Conservation (phyloP, 2,329 filamentous ascomycete species). For the Orbilia quercus region DNA sequence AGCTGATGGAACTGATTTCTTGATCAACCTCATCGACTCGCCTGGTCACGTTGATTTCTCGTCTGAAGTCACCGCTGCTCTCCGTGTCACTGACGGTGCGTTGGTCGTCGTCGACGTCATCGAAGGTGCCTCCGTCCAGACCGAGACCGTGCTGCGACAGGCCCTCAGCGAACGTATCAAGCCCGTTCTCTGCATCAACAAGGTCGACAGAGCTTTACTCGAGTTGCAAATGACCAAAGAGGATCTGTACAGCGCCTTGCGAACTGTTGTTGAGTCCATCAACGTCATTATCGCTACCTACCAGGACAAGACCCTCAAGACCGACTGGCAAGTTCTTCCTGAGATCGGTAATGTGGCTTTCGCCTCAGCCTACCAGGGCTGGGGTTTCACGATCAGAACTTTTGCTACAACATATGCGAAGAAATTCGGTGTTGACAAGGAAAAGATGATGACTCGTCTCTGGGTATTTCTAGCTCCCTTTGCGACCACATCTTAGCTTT, state of each 20-base stretch:
- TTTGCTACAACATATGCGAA: conserved; percentile 96
- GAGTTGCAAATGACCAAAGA: conserved; percentile 99
- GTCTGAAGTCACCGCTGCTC: conserved; percentile 97
- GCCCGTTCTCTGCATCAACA: conserved; percentile 99
- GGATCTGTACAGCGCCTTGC: conserved; percentile 99
- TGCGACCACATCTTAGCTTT: too few species aligned
- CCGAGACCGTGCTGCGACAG: conserved; percentile 98
- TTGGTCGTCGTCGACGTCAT: conserved; percentile 99
- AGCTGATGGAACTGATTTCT: conserved; percentile 92
- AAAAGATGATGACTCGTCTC: conserved; percentile 99
- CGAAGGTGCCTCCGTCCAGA: conserved; percentile 99
- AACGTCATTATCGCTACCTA: conserved; percentile 99
- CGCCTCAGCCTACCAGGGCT: conserved; percentile 99
- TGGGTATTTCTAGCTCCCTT: conserved; percentile 72
- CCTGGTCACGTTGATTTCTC: conserved; percentile 99
- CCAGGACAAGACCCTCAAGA: conserved; percentile 87
- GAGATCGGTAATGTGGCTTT: conserved; percentile 98
- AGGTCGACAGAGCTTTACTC: conserved; percentile 99
- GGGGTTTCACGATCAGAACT: conserved; percentile 99
- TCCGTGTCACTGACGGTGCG: conserved; percentile 99
- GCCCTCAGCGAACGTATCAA: conserved; percentile 99
- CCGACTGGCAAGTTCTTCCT: conserved; percentile 98
- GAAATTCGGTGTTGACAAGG: conserved; percentile 99
- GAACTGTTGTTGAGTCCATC: conserved; percentile 98
- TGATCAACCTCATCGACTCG: conserved; percentile 99